Base-by-base conservation (phyloP, 208 protist species). In the Naegleria fowleri region DNA sequence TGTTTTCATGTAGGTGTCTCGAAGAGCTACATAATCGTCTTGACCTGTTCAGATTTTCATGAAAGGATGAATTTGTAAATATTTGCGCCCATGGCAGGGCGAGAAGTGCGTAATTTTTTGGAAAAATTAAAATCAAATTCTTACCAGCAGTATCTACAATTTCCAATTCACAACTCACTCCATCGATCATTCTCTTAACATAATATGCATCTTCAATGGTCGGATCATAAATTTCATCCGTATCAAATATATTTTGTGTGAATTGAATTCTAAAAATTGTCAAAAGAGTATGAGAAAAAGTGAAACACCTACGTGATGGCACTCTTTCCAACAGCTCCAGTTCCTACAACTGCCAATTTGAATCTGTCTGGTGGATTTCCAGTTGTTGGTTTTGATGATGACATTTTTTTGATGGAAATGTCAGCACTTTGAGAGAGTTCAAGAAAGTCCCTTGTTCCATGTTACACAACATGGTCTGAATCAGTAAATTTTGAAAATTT, bases 61-160 rank as follows among this genome's bases (percentile, higher is more conserved):
- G 5, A 19, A 58, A 58, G 5, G 15, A 58, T 58, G 51, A 15
- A 19, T 15, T 19, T 19, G n/a, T n/a, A n/a, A n/a, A n/a, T n/a
- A n/a, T n/a, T n/a, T n/a, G n/a, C n/a, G n/a, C n/a, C n/a, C n/a
- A n/a, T n/a, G n/a, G n/a, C n/a, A n/a, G n/a, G n/a, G n/a, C n/a
- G n/a, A n/a, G n/a, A n/a, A n/a, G n/a, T n/a, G n/a, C n/a, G n/a
- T n/a, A n/a, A 48, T 48, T 48, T 48, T 48, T 48, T 48, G 1
- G 43, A 29, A 29, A 67, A 67, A 29, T 67, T 13, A 15, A 29
- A 67, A 67, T 67, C 22, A 4, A 67, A 29, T 15, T 29, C 55
- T 29, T 67, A 39, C 96, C 96, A 1, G 96, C 96, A 38, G 96
- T 97, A 93, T 97, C 96, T 16, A 97, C 29, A 88, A 97, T 96